A percentile compares a stretch with the other conserved stretches of the same genome.
phyloP scores from a whole-genome alignment of 2,329 filamentous ascomycete species.

The Penicillium digitatum region DNA sequence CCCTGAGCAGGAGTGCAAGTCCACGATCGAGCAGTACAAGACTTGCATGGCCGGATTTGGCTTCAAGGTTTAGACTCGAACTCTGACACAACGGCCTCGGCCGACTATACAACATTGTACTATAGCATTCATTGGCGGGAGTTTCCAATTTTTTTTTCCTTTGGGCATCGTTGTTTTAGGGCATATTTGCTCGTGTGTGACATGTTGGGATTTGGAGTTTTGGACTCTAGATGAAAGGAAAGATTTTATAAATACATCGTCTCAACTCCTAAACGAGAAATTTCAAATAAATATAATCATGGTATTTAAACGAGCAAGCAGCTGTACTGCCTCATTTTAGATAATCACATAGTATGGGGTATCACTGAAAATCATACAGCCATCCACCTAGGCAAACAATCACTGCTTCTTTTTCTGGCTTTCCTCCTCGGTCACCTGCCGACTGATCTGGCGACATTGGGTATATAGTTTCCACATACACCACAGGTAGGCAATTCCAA shows the following conservation, averaged over 20 bases:
- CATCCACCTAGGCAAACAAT: conserved; percentile 8
- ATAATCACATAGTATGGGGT: conserved; percentile 23
- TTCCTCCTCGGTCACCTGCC: conserved; percentile 24
- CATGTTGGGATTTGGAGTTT: conserved; percentile 7
- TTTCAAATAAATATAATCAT: not conserved
- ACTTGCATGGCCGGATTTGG: conserved; percentile 91
- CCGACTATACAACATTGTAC: conserved; percentile 19
- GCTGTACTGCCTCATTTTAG: conserved; percentile 1
- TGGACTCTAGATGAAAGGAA: not conserved
- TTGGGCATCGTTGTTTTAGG: conserved; percentile 5
- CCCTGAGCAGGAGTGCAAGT: conserved; percentile 73
- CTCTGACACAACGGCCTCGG: conserved; percentile 1
- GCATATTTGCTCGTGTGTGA: conserved; percentile 6
- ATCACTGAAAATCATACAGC: conserved; percentile 23
- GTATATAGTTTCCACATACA: conserved; percentile 64
- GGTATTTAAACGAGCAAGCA: conserved; percentile 8
- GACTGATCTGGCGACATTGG: conserved; percentile 29
- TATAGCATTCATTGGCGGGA: conserved; percentile 22
- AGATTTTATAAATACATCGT: conserved; percentile 12
- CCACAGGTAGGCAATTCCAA: conserved; percentile 86
- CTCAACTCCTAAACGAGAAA: conserved; percentile 12
- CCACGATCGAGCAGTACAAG: conserved; percentile 79
- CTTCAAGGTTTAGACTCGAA: conserved; percentile 60
- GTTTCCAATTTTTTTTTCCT: conserved; percentile 14
- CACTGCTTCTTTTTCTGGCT: conserved; percentile 36